phyloP scores from a whole-genome alignment of 2,329 filamentous ascomycete genomes.

The Verticillium alfalfae region DNA sequence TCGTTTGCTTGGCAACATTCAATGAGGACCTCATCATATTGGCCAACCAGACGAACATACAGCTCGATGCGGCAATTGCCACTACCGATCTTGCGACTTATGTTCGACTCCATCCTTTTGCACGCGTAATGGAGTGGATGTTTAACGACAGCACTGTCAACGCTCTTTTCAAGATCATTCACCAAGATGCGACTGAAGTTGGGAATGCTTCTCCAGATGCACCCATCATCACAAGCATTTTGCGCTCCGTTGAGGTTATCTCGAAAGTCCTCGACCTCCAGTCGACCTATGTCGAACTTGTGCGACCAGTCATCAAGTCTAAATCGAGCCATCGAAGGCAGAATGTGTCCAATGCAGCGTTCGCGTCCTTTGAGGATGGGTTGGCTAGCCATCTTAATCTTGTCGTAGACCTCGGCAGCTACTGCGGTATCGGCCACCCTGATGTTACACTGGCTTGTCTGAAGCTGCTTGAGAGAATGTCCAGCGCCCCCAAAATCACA shows the following conservation, averaged over 20 bases:
- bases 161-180: slow-evolving; percentile 71
- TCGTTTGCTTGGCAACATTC: slow-evolving; percentile 75
- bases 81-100: slow-evolving; percentile 74
- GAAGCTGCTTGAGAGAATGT: slow-evolving; percentile 78
- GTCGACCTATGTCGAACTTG: slow-evolving; percentile 84
- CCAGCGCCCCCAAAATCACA: slow-evolving; percentile 75
- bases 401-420: slow-evolving; percentile 77
- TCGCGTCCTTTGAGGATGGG: slow-evolving; percentile 89
- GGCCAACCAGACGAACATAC: slow-evolving; percentile 70
- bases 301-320: slow-evolving; percentile 70
- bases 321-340: slow-evolving; percentile 54
- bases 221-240: slow-evolving; percentile 71
- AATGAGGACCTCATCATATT: slow-evolving; percentile 90
- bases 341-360: slow-evolving; percentile 67
- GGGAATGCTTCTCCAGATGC: slow-evolving; percentile 70
- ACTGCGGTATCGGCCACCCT: slow-evolving; percentile 79
- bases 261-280: slow-evolving; percentile 80
- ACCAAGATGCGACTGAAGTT: slow-evolving; percentile 69
- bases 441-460: slow-evolving; percentile 76
- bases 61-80: slow-evolving; percentile 69
- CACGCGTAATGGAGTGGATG: slow-evolving; percentile 95
- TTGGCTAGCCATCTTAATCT: slow-evolving; percentile 74
- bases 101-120: slow-evolving; percentile 83
- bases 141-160: slow-evolving; percentile 87
- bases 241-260: slow-evolving; percentile 79